These are phyloP conservation scores for Phytophthora pinifolia DNA, from an alignment of 352 stramenopile species.

Conservation along the genomic window DNA sequence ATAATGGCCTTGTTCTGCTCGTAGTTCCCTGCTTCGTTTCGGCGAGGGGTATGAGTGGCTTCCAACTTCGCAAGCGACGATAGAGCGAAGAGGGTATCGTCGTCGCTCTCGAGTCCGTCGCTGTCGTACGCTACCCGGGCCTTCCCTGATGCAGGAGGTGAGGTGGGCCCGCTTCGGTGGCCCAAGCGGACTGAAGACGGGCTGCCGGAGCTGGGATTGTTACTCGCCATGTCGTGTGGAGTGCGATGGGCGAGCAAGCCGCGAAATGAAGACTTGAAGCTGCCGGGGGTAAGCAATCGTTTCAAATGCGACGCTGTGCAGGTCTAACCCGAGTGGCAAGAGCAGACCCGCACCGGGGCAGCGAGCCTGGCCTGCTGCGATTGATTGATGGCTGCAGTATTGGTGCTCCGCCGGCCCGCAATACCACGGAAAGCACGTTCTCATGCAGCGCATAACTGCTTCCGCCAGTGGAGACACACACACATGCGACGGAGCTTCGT, in stretches of 20 bases:
- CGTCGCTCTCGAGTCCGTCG: slow-evolving; percentile 30
- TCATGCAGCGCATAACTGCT: slow-evolving; percentile 25
- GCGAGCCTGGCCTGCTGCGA: background rate
- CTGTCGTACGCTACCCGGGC: slow-evolving; percentile 18
- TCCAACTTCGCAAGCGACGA: slow-evolving; percentile 35
- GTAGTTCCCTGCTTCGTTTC: slow-evolving; percentile 10
- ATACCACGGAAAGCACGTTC: slow-evolving; percentile 11
- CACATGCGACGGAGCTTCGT: slow-evolving; percentile 8
- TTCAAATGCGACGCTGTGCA: slow-evolving; percentile 26
- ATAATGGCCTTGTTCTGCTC: slow-evolving; percentile 9
- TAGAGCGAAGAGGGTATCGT: slow-evolving; percentile 31
- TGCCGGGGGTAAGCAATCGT: slow-evolving; percentile 9
- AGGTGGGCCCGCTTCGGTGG: slow-evolving; percentile 11
- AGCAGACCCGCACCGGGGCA: background rate
- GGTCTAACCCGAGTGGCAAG: slow-evolving; percentile 8
- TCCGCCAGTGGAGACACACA: slow-evolving; percentile 1
- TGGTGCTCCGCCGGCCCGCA: slow-evolving; percentile 1
- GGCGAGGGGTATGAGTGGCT: slow-evolving; percentile 7
- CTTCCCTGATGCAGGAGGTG: slow-evolving; percentile 8
- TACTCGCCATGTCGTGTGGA: slow-evolving; percentile 30
- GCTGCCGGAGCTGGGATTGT: slow-evolving; percentile 22
- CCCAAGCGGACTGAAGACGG: slow-evolving; percentile 1
- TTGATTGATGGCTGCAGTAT: slow-evolving; percentile 22
- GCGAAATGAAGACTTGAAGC: slow-evolving; percentile 27
- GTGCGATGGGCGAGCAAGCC: slow-evolving; percentile 21